A percentile compares a stretch with the other conserved stretches of the same genome.
Conservation (phyloP, 2,329 filamentous ascomycete genomes). For the Trichoderma asperellum region DNA sequence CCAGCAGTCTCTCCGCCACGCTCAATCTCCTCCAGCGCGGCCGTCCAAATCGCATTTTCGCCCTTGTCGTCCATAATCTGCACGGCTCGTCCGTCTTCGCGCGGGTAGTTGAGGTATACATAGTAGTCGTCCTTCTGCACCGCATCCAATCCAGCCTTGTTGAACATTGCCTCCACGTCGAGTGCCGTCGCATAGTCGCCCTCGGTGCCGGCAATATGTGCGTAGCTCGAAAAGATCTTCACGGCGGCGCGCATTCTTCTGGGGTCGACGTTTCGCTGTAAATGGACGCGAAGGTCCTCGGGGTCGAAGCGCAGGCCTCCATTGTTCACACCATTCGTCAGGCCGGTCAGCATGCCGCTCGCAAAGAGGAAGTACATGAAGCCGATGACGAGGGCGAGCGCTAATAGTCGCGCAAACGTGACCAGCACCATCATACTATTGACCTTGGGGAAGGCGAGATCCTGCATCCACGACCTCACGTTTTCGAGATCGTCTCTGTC, state of each 20-base stretch:
- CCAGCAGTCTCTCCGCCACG: conserved; percentile 64
- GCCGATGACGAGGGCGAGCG: conserved; percentile 72
- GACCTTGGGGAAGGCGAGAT: conserved; percentile 44
- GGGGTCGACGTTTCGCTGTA: conserved; percentile 73
- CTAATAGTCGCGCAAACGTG: conserved; percentile 73
- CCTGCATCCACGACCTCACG: conserved; percentile 34
- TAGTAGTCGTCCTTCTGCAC: conserved; percentile 78
- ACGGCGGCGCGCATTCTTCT: conserved; percentile 72
- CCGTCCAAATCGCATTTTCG: conserved; percentile 70
- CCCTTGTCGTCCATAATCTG: conserved; percentile 74
- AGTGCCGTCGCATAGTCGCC: conserved; percentile 85
- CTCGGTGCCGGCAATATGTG: conserved; percentile 92
- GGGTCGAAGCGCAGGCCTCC: conserved; percentile 76
- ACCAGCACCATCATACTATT: conserved; percentile 56
- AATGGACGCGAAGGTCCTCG: conserved; percentile 75
- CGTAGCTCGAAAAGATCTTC: conserved; percentile 77
- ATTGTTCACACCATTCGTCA: conserved; percentile 61
- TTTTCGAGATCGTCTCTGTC: conserved; percentile 35
- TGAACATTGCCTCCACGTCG: conserved; percentile 81
- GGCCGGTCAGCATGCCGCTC: conserved; percentile 76
- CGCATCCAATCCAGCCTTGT: conserved; percentile 71
- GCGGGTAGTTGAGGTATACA: conserved; percentile 93
- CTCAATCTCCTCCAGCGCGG: conserved; percentile 78
- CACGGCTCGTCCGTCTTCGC: conserved; percentile 73
- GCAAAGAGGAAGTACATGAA: conserved; percentile 85